phyloP scores from a whole-genome alignment of 306 rosid genomes.

The Trifolium repens region DNA sequence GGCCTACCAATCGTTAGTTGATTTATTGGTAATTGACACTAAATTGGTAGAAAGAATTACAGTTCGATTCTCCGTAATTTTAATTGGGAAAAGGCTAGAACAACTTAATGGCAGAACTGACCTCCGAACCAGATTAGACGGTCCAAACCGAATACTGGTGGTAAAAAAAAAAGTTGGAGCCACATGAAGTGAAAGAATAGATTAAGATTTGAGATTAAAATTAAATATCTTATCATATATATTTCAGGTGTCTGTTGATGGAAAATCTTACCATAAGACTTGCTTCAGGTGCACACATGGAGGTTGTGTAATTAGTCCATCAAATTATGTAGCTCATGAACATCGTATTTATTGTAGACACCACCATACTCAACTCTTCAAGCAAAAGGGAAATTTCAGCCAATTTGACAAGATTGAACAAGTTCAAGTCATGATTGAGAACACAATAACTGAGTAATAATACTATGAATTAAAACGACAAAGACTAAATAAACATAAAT shows the following conservation, averaged over 20 bases:
- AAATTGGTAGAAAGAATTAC: no score
- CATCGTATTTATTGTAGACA: slow-evolving; percentile 87
- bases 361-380: slow-evolving; percentile 92
- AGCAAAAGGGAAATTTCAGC: slow-evolving; percentile 90
- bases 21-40: no score
- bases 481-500: no score
- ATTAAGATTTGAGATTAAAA: background rate
- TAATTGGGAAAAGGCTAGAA: no score
- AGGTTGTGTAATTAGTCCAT: slow-evolving; percentile 89
- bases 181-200: background rate
- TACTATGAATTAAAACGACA: background rate
- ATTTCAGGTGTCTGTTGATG: slow-evolving; percentile 84
- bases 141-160: no score
- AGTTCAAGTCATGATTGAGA: slow-evolving; percentile 52
- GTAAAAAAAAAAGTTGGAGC: background rate
- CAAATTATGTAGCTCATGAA: slow-evolving; percentile 90
- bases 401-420: slow-evolving; percentile 64
- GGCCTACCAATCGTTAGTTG: no score
- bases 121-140: no score
- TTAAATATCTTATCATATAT: no score
- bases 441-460: slow-evolving; percentile 37
- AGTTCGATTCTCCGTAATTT: no score
- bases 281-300: slow-evolving; percentile 93
- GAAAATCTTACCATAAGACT: slow-evolving; percentile 73
- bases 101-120: no score